Evolutionary conservation across 768 basidiomycete species (phyloP).

Genomic region (Atractiella rhizophila): DNA sequence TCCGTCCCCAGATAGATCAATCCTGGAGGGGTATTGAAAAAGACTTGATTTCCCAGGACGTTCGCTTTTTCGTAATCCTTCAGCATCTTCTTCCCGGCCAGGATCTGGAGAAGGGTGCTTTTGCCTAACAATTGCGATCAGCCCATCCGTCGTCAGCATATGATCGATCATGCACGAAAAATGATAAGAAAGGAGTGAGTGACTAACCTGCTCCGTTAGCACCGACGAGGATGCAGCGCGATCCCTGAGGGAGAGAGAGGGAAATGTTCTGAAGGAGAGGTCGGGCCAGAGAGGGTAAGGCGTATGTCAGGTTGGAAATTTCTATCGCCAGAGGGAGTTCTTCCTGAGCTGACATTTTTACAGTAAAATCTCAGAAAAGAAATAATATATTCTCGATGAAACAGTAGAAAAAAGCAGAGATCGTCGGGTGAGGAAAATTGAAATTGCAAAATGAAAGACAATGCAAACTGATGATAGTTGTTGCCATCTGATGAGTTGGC

Average conservation of each 20-base stretch:
- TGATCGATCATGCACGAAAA: slow-evolving; percentile 1
- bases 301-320: slow-evolving; percentile 16
- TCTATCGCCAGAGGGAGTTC: slow-evolving; percentile 19
- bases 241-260: slow-evolving; percentile 43
- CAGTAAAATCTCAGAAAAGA: too few relatives aligned
- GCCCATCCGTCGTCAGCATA: not conserved
- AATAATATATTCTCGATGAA: too few relatives aligned
- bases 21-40: slow-evolving; percentile 45
- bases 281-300: slow-evolving; percentile 28
- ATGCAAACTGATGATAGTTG: too few relatives aligned
- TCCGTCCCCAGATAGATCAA: slow-evolving; percentile 45
- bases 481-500: too few relatives aligned
- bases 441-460: too few relatives aligned
- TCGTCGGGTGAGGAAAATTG: too few relatives aligned
- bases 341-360: too few relatives aligned
- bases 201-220: slow-evolving; percentile 65
- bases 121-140: slow-evolving; percentile 38
- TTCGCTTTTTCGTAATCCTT: slow-evolving; percentile 36
- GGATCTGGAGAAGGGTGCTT: slow-evolving; percentile 77
- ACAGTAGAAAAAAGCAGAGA: too few relatives aligned
- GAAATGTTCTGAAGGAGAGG: slow-evolving; percentile 41
- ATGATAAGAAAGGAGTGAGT: not conserved
- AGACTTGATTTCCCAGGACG: slow-evolving; percentile 63
- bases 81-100: slow-evolving; percentile 72
- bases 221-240: slow-evolving; percentile 63